A percentile compares a stretch with the other conserved stretches of the same genome.
phyloP scores from a whole-genome alignment of 306 rosid genomes.

The Vigna nakashimae region DNA sequence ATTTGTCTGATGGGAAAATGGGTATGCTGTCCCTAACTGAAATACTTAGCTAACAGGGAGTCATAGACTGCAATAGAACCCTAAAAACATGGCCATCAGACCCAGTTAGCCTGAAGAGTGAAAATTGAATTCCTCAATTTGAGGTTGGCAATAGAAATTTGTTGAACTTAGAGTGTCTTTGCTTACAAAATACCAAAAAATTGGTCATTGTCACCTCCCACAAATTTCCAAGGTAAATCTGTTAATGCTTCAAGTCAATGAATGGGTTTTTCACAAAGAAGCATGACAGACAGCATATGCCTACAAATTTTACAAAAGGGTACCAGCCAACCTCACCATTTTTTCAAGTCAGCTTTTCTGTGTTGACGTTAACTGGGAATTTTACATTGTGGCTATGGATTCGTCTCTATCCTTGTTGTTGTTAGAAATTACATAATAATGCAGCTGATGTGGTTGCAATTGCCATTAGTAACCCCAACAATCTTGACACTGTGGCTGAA shows the following conservation, averaged over 20 bases:
- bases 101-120: not conserved
- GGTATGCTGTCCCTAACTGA: not conserved
- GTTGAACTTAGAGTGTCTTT: not conserved
- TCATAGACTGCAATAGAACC: not conserved
- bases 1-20: constrained; percentile 8
- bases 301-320: not conserved
- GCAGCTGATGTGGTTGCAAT: not conserved
- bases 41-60: not conserved
- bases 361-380: not conserved
- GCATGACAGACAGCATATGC: not conserved
- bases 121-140: not conserved
- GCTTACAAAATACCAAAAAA: not conserved
- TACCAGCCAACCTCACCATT: not conserved
- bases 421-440: not conserved
- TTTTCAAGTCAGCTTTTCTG: not conserved
- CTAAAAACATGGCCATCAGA: constrained; percentile 20
- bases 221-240: not conserved
- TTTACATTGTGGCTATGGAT: not conserved
- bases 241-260: not conserved
- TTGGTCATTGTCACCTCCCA: not conserved
- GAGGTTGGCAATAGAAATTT: constrained; percentile 9
- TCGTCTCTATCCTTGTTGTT: too few relatives aligned
- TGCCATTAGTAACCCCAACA: not conserved
- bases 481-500: not conserved
- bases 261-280: not conserved